Conservation (phyloP, 148 eudicot genomes). For the Bassia scoparia region DNA sequence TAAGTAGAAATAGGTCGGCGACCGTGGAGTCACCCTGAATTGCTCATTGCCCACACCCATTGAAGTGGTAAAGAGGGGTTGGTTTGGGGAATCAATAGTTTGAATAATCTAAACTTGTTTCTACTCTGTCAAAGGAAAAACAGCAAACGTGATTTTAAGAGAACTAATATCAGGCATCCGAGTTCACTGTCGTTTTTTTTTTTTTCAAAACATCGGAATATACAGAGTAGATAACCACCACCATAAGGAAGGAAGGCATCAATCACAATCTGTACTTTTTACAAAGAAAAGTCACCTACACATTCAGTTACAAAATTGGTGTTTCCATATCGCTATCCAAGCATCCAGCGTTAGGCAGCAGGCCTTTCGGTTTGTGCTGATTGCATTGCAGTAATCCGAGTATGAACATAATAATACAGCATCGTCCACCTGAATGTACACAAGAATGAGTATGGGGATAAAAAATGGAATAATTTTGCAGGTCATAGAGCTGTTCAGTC, state of each 20-base stretch:
- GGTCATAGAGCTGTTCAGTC: not conserved
- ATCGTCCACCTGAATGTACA: slow-evolving; percentile 13
- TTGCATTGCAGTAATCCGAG: not conserved
- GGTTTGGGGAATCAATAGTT: too few species aligned
- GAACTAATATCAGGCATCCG: not conserved
- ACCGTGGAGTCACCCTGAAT: too few species aligned
- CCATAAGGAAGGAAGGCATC: not conserved
- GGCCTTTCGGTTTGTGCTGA: slow-evolving; percentile 1
- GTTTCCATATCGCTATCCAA: not conserved
- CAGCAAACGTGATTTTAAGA: not conserved
- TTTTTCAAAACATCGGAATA: not conserved
- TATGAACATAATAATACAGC: slow-evolving; percentile 6
- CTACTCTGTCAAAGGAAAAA: not conserved
- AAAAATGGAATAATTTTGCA: not conserved
- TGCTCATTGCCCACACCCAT: too few species aligned
- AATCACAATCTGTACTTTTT: slow-evolving; percentile 1
- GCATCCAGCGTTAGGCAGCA: not conserved
- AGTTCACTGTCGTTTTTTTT: not conserved
- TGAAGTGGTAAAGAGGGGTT: too few species aligned
- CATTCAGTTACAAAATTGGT: slow-evolving; percentile 10
- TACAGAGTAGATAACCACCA: not conserved
- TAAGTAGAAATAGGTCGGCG: too few species aligned
- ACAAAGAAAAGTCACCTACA: not conserved
- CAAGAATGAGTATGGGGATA: not conserved
- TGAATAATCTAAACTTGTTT: too few species aligned